Evolutionary conservation across 345 rosid genomes (phyloP).

Genomic region (Hypericum perforatum): DNA sequence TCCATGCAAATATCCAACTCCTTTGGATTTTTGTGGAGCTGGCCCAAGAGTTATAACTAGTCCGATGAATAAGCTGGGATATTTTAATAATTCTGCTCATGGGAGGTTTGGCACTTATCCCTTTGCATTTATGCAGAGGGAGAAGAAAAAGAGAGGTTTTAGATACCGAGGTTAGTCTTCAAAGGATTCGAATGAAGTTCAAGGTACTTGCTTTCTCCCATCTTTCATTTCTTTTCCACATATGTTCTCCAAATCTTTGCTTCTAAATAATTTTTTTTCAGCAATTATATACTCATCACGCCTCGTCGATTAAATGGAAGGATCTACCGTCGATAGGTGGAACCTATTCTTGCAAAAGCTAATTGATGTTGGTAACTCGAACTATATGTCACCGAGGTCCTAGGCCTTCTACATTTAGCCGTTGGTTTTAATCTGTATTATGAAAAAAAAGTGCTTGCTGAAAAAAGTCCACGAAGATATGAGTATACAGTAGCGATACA

Average conservation of each 20-base stretch:
- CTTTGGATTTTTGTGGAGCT: too few relatives aligned
- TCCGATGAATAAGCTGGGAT: too few relatives aligned
- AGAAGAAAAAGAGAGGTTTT: slow-evolving; percentile 86
- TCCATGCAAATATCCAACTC: too few relatives aligned
- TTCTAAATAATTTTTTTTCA: too few relatives aligned
- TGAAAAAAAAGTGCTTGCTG: too few relatives aligned
- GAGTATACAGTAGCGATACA: too few relatives aligned
- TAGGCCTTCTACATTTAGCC: slow-evolving; percentile 40
- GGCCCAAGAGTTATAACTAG: too few relatives aligned
- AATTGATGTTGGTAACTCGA: slow-evolving; percentile 52
- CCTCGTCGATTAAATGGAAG: slow-evolving; percentile 65
- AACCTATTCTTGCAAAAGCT: slow-evolving; percentile 72
- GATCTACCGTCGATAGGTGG: slow-evolving; percentile 96
- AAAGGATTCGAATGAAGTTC: slow-evolving; percentile 80
- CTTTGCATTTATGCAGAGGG: slow-evolving; percentile 48
- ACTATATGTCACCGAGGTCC: slow-evolving; percentile 54
- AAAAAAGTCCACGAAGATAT: too few relatives aligned
- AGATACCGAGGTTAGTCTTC: slow-evolving; percentile 84
- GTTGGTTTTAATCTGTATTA: neutral
- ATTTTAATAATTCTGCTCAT: too few relatives aligned
- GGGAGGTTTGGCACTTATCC: too few relatives aligned
- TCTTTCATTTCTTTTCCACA: too few relatives aligned
- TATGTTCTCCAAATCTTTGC: too few relatives aligned
- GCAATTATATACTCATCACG: slow-evolving; percentile 13
- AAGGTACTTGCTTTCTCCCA: slow-evolving; percentile 33